Conservation (phyloP, 306 rosid species). For the Herpetospermum pedunculosum region DNA sequence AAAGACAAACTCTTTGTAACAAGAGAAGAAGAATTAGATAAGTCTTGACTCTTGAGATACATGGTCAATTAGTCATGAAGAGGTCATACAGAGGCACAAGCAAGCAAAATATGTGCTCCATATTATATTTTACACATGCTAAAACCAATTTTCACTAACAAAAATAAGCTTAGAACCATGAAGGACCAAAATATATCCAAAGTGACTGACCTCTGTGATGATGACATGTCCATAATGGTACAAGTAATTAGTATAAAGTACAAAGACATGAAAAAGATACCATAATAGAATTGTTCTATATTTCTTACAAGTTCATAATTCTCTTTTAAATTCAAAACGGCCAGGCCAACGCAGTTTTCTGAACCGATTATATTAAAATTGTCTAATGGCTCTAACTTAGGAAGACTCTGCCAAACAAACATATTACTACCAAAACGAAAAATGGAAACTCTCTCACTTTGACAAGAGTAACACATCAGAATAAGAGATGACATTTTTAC, state of each 20-base stretch:
- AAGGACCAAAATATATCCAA: neutral
- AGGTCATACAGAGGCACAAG: neutral
- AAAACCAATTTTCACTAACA: neutral
- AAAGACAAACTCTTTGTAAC: neutral
- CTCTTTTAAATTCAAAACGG: neutral
- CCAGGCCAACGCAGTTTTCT: neutral
- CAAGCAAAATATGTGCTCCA: neutral
- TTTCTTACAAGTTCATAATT: neutral
- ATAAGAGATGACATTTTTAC: neutral
- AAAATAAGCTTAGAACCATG: neutral
- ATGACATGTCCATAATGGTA: neutral
- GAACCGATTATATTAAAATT: neutral
- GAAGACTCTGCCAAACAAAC: neutral
- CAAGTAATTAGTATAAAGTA: neutral
- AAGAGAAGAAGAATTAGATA: neutral
- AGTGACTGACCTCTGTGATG: neutral
- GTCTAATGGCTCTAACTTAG: neutral
- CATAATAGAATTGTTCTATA: neutral
- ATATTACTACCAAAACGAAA: neutral
- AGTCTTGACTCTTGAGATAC: neutral
- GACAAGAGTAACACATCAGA: neutral
- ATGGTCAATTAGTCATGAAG: neutral
- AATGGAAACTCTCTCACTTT: neutral
- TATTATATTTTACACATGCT: neutral
- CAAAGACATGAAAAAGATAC: neutral